These are phyloP conservation scores for Taphrina wiesneri DNA, from an alignment of 1,139 yeast genomes.

Conservation along the genomic window DNA sequence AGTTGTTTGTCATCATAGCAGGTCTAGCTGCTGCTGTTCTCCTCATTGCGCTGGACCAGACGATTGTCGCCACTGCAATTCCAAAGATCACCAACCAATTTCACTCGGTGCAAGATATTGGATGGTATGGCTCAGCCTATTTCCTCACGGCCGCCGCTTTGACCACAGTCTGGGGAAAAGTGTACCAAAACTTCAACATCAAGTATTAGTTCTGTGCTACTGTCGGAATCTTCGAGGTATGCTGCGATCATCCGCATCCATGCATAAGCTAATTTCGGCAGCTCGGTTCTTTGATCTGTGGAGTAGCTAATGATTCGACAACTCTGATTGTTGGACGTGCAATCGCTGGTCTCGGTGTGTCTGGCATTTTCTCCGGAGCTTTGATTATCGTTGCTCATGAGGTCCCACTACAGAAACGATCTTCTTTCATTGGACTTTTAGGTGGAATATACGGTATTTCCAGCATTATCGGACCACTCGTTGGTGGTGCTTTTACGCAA, in stretches of 20 bases:
- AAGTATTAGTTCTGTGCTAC: conserved; percentile 55
- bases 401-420: conserved; percentile 59
- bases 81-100: conserved; percentile 60
- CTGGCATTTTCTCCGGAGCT: conserved; percentile 64
- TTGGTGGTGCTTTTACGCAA: conserved; percentile 62
- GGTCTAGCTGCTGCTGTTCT: conserved; percentile 57
- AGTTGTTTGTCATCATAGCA: conserved; percentile 47
- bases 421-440: conserved; percentile 54
- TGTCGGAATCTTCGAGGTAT: conserved; percentile 55
- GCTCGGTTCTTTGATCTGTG: conserved; percentile 49
- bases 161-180: conserved; percentile 61
- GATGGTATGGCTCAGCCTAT: conserved; percentile 52
- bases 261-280: background rate
- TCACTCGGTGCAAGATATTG: conserved; percentile 56
- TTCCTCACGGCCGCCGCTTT: conserved; percentile 61
- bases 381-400: conserved; percentile 61
- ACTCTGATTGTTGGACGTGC: conserved; percentile 70
- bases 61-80: conserved; percentile 62
- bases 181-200: conserved; percentile 63
- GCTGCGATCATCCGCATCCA: conserved; percentile 12
- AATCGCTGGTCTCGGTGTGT: conserved; percentile 72
- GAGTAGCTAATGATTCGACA: conserved; percentile 58
- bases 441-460: conserved; percentile 44
- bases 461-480: conserved; percentile 63
- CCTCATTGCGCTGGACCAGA: conserved; percentile 66